phyloP scores from a whole-genome alignment of 345 rosid species.

The Cardamine chenopodiifolia region DNA sequence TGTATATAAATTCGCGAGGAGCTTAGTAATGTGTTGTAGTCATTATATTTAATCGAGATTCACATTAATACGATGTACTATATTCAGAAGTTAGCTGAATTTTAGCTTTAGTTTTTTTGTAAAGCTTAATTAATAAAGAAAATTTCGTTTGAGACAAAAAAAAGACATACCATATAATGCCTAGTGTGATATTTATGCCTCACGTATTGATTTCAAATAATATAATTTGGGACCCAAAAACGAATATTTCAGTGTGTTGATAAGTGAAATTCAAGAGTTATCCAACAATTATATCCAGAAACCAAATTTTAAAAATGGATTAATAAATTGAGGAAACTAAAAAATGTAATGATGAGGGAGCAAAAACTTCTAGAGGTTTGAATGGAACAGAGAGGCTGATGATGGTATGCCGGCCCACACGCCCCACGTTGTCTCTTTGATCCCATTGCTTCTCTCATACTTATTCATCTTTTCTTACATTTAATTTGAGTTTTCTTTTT shows the following conservation, averaged over 20 bases:
- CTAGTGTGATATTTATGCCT: background rate
- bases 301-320: background rate
- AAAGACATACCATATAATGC: background rate
- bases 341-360: conserved; percentile 37
- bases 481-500: conserved; percentile 23
- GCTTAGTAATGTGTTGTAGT: background rate
- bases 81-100: background rate
- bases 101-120: background rate
- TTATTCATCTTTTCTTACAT: conserved; percentile 27
- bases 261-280: background rate
- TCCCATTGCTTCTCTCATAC: conserved; percentile 44
- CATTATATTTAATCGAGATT: background rate
- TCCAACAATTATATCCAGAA: conserved; percentile 16
- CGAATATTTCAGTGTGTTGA: background rate
- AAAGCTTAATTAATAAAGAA: background rate
- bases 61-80: background rate
- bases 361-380: conserved; percentile 39
- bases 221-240: background rate
- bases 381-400: conserved; percentile 43
- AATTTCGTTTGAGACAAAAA: background rate
- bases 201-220: background rate
- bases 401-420: conserved; percentile 47
- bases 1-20: background rate
- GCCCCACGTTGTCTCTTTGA: conserved; percentile 40
- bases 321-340: conserved; percentile 19